Percentiles rank a stretch among this genome's conserved stretches.
Evolutionary conservation across 1,284 basidiomycete species (phyloP).

Genomic region (Gastroboletus turbinatus): DNA sequence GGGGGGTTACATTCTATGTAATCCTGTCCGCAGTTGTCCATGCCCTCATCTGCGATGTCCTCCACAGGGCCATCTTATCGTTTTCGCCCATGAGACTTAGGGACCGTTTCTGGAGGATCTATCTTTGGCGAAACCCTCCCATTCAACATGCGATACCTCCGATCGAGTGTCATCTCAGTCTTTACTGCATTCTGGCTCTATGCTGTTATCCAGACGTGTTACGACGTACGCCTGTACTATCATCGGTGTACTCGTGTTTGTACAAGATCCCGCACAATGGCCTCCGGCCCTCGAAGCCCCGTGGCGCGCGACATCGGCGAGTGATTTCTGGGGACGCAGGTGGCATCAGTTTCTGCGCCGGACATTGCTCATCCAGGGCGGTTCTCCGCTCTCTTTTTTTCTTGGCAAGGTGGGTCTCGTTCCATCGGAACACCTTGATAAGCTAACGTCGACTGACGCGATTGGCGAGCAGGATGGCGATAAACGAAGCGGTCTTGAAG

Average conservation of each 20-base stretch:
- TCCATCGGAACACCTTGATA: too few species aligned
- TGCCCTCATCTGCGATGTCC: conserved; percentile 39
- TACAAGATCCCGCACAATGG: not conserved
- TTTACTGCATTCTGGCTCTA: not conserved
- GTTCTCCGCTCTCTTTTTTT: conserved; percentile 32
- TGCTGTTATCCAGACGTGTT: not conserved
- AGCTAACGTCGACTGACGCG: too few species aligned
- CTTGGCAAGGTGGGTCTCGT: conserved; percentile 46
- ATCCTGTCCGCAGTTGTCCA: conserved; percentile 37
- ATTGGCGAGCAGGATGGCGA: too few species aligned
- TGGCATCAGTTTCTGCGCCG: conserved; percentile 24
- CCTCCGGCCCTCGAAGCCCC: not conserved
- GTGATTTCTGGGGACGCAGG: not conserved
- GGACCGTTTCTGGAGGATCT: conserved; percentile 41
- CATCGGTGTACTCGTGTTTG: not conserved
- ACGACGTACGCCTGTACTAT: not conserved
- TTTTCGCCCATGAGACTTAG: conserved; percentile 34
- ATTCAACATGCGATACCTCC: conserved; percentile 28
- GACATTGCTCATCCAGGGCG: conserved; percentile 26
- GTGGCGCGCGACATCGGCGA: not conserved
- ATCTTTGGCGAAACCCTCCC: conserved; percentile 50
- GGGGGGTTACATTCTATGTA: conserved; percentile 39
- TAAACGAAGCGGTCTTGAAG: too few species aligned
- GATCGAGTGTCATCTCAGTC: conserved; percentile 38
- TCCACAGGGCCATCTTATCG: conserved; percentile 42